phyloP scores from a whole-genome alignment of 352 stramenopile species.

The Pythium phragmitis region DNA sequence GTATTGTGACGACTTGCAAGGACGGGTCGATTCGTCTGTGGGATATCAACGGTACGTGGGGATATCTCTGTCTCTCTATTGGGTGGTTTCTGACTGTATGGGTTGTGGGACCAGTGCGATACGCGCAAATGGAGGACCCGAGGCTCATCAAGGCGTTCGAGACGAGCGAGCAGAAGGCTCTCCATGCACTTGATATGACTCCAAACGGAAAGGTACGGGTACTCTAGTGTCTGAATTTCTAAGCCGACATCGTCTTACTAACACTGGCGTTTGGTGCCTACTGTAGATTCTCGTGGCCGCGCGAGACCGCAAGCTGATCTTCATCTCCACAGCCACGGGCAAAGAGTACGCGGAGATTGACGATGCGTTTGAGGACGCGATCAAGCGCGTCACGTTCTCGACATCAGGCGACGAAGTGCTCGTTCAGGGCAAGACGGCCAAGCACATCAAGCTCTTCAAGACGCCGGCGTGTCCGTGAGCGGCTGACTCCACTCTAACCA shows the following conservation, averaged over 20 bases:
- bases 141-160: constrained; percentile 66
- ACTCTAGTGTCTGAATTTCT: background rate
- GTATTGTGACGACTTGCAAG: constrained; percentile 76
- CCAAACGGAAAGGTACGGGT: constrained; percentile 60
- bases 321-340: constrained; percentile 50
- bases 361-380: constrained; percentile 59
- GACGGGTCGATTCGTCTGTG: constrained; percentile 73
- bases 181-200: constrained; percentile 61
- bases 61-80: background rate
- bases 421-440: constrained; percentile 61
- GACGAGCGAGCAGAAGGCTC: constrained; percentile 48
- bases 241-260: background rate
- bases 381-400: constrained; percentile 65
- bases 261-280: background rate
- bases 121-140: constrained; percentile 75
- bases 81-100: background rate
- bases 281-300: constrained; percentile 55
- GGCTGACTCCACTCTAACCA: background rate
- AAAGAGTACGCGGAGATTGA: constrained; percentile 49
- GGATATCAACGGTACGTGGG: constrained; percentile 73
- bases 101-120: constrained; percentile 52
- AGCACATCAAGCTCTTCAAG: constrained; percentile 74
- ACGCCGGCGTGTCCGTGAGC: constrained; percentile 34
- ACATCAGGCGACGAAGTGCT: constrained; percentile 61
- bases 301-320: constrained; percentile 54